Evolutionary conservation across 78 protist species (phyloP).

Genomic region (Anaeramoeba ignava): DNA sequence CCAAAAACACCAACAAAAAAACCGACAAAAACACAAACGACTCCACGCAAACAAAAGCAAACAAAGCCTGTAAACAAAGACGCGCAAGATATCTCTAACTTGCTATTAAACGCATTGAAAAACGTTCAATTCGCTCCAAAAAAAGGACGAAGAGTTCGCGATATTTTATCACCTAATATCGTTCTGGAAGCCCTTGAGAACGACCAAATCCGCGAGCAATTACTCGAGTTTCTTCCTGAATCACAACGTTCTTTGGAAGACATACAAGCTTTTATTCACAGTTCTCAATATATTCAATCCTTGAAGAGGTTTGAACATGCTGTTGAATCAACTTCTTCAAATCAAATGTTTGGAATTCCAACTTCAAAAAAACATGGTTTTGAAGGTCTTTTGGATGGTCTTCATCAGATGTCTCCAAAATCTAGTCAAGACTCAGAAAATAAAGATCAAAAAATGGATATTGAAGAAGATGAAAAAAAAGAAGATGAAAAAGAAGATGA

Average conservation of each 20-base stretch:
- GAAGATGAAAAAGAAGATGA: no score
- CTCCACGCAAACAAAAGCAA: neutral
- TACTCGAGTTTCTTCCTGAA: neutral
- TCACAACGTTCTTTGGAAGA: neutral
- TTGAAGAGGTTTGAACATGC: neutral
- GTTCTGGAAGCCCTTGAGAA: neutral
- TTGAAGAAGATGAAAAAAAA: no score
- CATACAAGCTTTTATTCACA: neutral
- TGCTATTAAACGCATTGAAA: neutral
- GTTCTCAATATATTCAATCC: neutral
- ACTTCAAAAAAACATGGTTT: no score
- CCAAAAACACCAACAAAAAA: neutral
- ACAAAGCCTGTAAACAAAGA: neutral
- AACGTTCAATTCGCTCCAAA: neutral
- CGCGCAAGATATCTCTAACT: neutral
- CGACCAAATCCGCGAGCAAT: neutral
- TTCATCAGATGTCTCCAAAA: no score
- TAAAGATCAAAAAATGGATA: no score
- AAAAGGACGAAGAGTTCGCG: no score
- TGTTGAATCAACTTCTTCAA: no score
- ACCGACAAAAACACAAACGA: neutral
- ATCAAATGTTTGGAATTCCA: no score
- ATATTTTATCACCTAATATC: no score
- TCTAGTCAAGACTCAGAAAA: no score
- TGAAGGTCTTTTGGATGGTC: no score